Evolutionary conservation across 2,329 filamentous ascomycete genomes (phyloP).

Genomic region (Stenocarpella maydis): DNA sequence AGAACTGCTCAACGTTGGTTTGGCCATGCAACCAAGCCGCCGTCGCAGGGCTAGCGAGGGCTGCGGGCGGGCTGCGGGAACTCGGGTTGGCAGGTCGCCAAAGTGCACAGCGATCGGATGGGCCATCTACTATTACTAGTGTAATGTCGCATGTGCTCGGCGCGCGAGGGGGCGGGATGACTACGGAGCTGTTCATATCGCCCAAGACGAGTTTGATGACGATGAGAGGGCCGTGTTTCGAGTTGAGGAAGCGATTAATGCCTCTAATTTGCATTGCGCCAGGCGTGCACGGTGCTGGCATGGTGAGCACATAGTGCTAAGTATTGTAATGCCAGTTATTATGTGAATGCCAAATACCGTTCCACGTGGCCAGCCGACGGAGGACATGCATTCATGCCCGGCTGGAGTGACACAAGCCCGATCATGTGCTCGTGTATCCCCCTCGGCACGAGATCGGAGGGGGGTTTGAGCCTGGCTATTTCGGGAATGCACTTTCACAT

Average conservation of each 20-base stretch:
- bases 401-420: background rate
- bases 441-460: constrained; percentile 16
- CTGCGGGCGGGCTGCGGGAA: constrained; percentile 15
- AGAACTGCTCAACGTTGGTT: constrained; percentile 6
- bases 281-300: background rate
- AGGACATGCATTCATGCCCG: background rate
- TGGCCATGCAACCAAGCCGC: constrained; percentile 22
- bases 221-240: background rate
- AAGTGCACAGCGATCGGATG: constrained; percentile 16
- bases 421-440: constrained; percentile 24
- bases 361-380: background rate
- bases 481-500: constrained; percentile 19
- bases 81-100: constrained; percentile 21
- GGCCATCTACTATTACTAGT: no score
- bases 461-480: background rate
- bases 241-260: constrained; percentile 2
- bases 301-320: background rate
- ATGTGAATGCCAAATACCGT: background rate
- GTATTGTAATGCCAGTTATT: background rate
- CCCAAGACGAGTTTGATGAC: background rate
- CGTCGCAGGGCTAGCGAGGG: constrained; percentile 11
- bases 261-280: background rate
- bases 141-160: constrained; percentile 1
- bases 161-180: background rate
- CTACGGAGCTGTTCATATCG: constrained; percentile 6